A percentile compares a stretch with the other conserved stretches of the same genome.
Conservation (phyloP, 805 yeast species). For the Pichia eremophila region DNA sequence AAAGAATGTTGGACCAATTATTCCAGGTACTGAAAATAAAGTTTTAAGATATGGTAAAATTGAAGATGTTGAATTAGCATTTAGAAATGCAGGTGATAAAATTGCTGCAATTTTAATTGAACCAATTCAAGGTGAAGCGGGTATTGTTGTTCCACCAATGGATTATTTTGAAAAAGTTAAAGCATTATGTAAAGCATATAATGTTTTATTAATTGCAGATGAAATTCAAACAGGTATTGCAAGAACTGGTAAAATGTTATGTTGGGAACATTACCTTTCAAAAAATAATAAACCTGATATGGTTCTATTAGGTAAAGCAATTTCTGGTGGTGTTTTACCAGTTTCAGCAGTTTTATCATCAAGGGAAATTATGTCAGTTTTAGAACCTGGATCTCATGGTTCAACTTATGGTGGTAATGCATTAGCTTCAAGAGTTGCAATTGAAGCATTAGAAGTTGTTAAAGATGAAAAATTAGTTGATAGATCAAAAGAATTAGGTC, state of each 20-base stretch:
- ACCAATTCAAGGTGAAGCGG: conserved; percentile 98
- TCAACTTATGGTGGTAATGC: conserved; percentile 98
- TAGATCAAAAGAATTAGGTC: conserved; percentile 66
- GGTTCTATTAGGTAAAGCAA: conserved; percentile 85
- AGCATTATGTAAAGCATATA: conserved; percentile 69
- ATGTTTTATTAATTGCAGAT: conserved; percentile 85
- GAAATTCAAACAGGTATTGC: conserved; percentile 98
- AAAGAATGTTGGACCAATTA: conserved; percentile 71
- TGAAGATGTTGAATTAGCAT: conserved; percentile 79
- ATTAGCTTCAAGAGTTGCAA: conserved; percentile 83
- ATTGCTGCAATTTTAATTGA: conserved; percentile 88
- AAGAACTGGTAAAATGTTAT: conserved; percentile 89
- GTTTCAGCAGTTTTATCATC: conserved; percentile 87
- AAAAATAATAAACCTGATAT: conserved; percentile 74
- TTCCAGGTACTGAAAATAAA: conserved; percentile 62
- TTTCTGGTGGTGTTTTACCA: conserved; percentile 91
- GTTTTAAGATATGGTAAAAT: conserved; percentile 72
- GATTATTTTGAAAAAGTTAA: conserved; percentile 70
- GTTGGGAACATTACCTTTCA: conserved; percentile 60
- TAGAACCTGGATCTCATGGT: conserved; percentile 95
- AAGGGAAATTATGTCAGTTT: conserved; percentile 77
- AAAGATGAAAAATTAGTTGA: conserved; percentile 79
- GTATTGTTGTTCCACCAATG: conserved; percentile 86
- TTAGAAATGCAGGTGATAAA: conserved; percentile 73
- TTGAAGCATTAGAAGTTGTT: conserved; percentile 87